Evolutionary conservation across 2,329 filamentous ascomycete genomes (phyloP).

Genomic region (Penicillium sp.): DNA sequence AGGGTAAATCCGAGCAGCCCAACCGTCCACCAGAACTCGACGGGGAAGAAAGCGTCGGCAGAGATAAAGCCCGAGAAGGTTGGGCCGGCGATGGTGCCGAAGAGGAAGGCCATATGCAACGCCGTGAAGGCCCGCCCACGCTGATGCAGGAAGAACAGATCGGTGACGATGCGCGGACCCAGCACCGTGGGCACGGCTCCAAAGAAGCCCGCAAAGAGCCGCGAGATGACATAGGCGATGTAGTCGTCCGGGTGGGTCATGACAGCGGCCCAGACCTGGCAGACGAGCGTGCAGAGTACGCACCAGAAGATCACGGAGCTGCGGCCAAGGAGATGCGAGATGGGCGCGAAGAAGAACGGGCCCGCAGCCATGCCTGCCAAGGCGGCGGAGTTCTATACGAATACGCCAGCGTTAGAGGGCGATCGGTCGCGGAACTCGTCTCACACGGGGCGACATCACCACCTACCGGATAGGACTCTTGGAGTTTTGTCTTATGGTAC

Average conservation of each 20-base stretch:
- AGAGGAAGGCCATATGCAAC: slow-evolving; percentile 37
- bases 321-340: slow-evolving; percentile 38
- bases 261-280: slow-evolving; percentile 40
- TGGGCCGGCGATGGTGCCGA: slow-evolving; percentile 39
- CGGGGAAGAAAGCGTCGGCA: slow-evolving; percentile 34
- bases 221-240: slow-evolving; percentile 38
- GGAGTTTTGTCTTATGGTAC: slow-evolving; percentile 33
- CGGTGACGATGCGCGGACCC: slow-evolving; percentile 43
- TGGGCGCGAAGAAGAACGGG: slow-evolving; percentile 40
- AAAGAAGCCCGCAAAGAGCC: slow-evolving; percentile 43
- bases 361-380: slow-evolving; percentile 42
- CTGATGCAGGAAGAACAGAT: slow-evolving; percentile 47
- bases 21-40: slow-evolving; percentile 48
- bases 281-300: slow-evolving; percentile 34
- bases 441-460: background rate
- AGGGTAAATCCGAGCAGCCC: slow-evolving; percentile 35
- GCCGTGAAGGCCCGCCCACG: slow-evolving; percentile 42
- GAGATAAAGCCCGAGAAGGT: slow-evolving; percentile 45
- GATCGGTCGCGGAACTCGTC: too few relatives aligned
- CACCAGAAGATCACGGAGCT: slow-evolving; percentile 43
- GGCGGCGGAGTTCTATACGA: slow-evolving; percentile 35
- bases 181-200: slow-evolving; percentile 41
- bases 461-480: slow-evolving; percentile 35
- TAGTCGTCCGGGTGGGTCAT: slow-evolving; percentile 39
- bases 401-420: too few relatives aligned